These are phyloP conservation scores for Acanthamoeba castellanii DNA, from an alignment of 208 protist genomes.

Conservation along the genomic window DNA sequence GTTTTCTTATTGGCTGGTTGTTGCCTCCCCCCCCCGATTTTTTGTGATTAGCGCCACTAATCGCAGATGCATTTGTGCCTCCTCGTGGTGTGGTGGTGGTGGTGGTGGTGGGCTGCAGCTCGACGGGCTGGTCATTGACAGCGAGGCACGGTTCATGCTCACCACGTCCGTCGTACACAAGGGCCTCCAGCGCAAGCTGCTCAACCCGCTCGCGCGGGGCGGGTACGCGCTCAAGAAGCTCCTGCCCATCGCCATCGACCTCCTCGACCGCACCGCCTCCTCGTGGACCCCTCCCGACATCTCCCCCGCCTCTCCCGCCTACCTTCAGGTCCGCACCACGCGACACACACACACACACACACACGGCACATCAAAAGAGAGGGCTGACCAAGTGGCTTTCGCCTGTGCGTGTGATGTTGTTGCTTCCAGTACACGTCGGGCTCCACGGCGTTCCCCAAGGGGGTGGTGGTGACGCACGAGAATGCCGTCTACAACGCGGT, in stretches of 20 bases:
- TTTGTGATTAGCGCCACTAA: too few relatives aligned
- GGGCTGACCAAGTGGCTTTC: neutral
- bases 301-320: neutral
- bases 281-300: constrained; percentile 20
- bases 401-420: neutral
- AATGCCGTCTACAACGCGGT: constrained; percentile 63
- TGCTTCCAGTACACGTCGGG: constrained; percentile 61
- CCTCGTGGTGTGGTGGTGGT: neutral
- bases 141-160: constrained; percentile 49
- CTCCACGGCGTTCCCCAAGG: constrained; percentile 52
- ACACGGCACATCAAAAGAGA: too few relatives aligned
- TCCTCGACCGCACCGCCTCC: constrained; percentile 23
- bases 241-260: neutral
- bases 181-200: constrained; percentile 12
- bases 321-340: neutral
- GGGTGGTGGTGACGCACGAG: constrained; percentile 55
- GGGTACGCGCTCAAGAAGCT: constrained; percentile 51
- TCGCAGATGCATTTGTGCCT: too few relatives aligned
- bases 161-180: constrained; percentile 7
- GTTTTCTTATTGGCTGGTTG: too few relatives aligned
- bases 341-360: too few relatives aligned
- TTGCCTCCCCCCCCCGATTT: too few relatives aligned
- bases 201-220: constrained; percentile 27
- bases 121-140: constrained; percentile 35
- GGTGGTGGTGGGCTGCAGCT: neutral